Base-by-base conservation (phyloP, 441 rosid species). In the Pelargonium fulgidum region DNA sequence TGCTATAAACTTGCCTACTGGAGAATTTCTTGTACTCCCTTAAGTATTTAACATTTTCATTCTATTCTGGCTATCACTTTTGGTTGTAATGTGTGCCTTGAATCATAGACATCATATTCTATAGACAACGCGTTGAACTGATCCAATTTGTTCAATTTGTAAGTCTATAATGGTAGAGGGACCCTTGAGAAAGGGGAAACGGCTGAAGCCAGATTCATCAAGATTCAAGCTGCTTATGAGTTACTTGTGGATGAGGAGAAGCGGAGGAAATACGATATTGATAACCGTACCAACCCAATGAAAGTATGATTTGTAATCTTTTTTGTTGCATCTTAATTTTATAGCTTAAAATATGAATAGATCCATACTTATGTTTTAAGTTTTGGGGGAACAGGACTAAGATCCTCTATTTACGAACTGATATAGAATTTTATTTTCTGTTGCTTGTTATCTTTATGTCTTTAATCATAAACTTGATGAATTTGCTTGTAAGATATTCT, bases 151-250 rank as follows among this genome's bases (percentile, higher is more conserved):
- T 74, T 69, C 75, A 68, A 61, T 66, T 44, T 61, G 80, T 9
- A 81, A 94, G 99, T 91, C 29, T 91, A 94, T 77, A 87, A 94
- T 78, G 99, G 99, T 52, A 86, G 82, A 80, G 99, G 96, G 71
- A 82, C 85, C 3, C 96, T 94, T 73, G 96, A 89, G 77, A 87
- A 90, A 85, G 99, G 97, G 75, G 97, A 91, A 78, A 88, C 97
- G 17, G 93, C 99, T 61, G 99, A 90, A 89, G 76, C 85, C 69
- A 87, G 96, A 81, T 94, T 94, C 84, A 94, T 94, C 71, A 94
- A 91, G 88, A 91, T 94, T 79, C 99, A 94, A 73, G 99, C 96
- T 59, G 99, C 99, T 16, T 94, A 94, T 62, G 97, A 94, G 83
- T 74, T 91, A 82, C 96, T 94, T 17, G 79, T 89, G 83, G 96